These are phyloP conservation scores for Poteriospumella lacustris DNA, from an alignment of 108 stramenopile genomes.

Conservation along the genomic window DNA sequence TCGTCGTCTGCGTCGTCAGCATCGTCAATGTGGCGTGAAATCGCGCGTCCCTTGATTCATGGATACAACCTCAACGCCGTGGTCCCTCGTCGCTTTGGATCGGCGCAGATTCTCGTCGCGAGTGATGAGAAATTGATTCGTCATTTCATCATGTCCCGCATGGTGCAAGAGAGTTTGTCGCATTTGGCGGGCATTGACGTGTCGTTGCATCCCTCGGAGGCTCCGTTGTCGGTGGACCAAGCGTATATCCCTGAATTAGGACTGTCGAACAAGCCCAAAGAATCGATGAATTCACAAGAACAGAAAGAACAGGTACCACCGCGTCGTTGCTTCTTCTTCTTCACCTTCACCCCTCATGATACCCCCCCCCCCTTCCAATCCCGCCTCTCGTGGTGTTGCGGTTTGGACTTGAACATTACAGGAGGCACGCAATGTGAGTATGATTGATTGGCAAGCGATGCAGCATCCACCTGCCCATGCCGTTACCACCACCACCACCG, in stretches of 20 bases:
- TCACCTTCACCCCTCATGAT: too few species aligned
- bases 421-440: too few species aligned
- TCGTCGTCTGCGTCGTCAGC: too few species aligned
- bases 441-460: too few species aligned
- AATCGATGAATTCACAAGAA: neutral
- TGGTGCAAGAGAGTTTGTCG: neutral
- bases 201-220: neutral
- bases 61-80: neutral
- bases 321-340: neutral
- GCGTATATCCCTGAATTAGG: slow-evolving; percentile 23
- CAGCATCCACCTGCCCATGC: too few species aligned
- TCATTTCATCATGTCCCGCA: neutral
- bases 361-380: too few species aligned
- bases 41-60: slow-evolving; percentile 20
- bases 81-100: neutral
- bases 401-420: too few species aligned
- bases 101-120: neutral
- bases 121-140: slow-evolving; percentile 19
- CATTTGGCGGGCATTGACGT: neutral
- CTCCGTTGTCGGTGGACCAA: neutral
- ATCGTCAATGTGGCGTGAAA: slow-evolving; percentile 17
- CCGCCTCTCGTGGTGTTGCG: too few species aligned
- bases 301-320: slow-evolving; percentile 4
- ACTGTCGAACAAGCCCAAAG: slow-evolving; percentile 5
- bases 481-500: too few species aligned